Conservation (phyloP, 148 eudicot genomes). For the Amaranthus hypochondriacus region DNA sequence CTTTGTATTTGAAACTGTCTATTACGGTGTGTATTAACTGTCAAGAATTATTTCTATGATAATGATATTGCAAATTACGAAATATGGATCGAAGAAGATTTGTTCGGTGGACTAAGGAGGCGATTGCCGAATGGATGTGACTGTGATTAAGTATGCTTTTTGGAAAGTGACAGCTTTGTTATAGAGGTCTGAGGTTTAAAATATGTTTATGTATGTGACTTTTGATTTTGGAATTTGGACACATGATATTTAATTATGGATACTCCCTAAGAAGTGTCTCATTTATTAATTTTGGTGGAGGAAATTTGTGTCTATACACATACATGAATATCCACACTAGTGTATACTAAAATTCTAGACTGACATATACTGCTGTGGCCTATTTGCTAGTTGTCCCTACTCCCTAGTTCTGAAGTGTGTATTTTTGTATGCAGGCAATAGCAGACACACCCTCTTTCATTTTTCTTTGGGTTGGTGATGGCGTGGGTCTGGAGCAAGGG, state of each 20-base stretch:
- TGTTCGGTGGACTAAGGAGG: not conserved
- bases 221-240: no score
- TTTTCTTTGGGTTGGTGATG: conserved; percentile 99
- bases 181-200: no score
- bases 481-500: conserved; percentile 95
- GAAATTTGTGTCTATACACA: not conserved
- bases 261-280: not conserved
- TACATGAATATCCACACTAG: no score
- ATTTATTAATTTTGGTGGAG: not conserved
- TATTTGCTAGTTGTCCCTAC: not conserved
- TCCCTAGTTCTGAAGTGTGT: not conserved
- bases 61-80: not conserved
- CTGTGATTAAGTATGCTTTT: not conserved
- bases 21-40: not conserved
- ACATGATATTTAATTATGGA: no score
- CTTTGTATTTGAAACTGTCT: not conserved
- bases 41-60: not conserved
- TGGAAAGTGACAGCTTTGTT: not conserved
- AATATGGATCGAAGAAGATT: not conserved
- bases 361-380: not conserved
- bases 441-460: conserved; percentile 98
- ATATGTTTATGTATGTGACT: no score
- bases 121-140: not conserved
- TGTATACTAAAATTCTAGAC: no score
- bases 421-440: conserved; percentile 54